Conservation (phyloP, 139 green algal species). For the Chlorella sp. region DNA sequence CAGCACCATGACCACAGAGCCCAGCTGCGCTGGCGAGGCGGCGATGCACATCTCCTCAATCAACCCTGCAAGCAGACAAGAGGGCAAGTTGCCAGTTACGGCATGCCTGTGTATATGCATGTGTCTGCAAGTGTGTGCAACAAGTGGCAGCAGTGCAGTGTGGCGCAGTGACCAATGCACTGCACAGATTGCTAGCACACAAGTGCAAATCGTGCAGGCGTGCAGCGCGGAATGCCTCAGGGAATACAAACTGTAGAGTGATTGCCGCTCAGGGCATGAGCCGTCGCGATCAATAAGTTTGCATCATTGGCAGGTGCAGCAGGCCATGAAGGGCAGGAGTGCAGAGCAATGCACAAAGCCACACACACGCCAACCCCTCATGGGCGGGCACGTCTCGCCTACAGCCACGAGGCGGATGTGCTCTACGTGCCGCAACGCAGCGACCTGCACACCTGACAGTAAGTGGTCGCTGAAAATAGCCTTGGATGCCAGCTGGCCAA, state of each 20-base stretch:
- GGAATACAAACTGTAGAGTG: constrained; percentile 87
- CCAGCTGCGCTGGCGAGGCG: constrained; percentile 8
- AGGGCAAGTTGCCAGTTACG: too few relatives aligned
- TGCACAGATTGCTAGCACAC: too few relatives aligned
- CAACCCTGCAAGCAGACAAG: constrained; percentile 58
- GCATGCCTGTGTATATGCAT: too few relatives aligned
- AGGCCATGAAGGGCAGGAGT: background rate
- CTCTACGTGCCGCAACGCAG: background rate
- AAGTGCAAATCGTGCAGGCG: background rate
- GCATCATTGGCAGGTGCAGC: constrained; percentile 39
- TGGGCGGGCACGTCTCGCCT: too few relatives aligned
- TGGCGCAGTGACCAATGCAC: too few relatives aligned
- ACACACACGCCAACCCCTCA: too few relatives aligned
- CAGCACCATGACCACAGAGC: constrained; percentile 63
- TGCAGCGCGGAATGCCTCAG: constrained; percentile 64
- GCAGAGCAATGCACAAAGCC: background rate
- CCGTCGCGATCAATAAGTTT: constrained; percentile 18
- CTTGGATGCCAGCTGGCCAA: constrained; percentile 69
- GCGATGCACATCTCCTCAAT: constrained; percentile 49
- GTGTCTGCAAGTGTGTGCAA: too few relatives aligned
- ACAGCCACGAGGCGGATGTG: too few relatives aligned
- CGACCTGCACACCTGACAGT: constrained; percentile 46
- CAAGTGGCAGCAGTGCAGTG: too few relatives aligned
- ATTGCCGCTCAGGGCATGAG: constrained; percentile 27
- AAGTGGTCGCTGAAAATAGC: constrained; percentile 63